Base-by-base conservation (phyloP, 2,329 filamentous ascomycete species). In the Fusarium sambucinum region DNA sequence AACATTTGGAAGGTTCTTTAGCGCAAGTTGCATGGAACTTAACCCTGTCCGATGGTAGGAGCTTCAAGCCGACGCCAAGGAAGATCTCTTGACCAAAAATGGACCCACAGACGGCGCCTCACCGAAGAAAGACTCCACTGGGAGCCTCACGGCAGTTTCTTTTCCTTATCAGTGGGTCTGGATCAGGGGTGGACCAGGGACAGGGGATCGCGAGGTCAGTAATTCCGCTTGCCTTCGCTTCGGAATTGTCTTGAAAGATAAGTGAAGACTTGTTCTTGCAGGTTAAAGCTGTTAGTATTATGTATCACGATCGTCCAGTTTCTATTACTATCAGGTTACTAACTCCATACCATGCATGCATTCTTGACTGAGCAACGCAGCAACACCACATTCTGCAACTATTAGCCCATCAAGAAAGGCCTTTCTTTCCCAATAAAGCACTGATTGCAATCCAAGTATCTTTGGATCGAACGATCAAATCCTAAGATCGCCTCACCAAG, bases 131-230 rank as follows among this genome's bases (percentile, higher is more conserved):
- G 21, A 25, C 45, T 27, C 51, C 62, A 42, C 60, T 44, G 44
- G 38, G 60, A 63, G 60, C 50, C 60, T 63, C 60, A 21, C 45
- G 14, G 60, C 40, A 42, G 21, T 42, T 42, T 38, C 3, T 10
- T 58, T 17, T 33, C 21, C 46, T 62, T 63, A 58, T 58, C 51
- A 48, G 60, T 63, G 60, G 60, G 45, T 46, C 60, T n/a, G 25
- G 30, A 38, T 38, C 35, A 38, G n/a, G 32, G 59, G 59, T 19
- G n/a, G n/a, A n/a, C 17, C 37, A 19, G 45, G 42, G 13, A 10
- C 42, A 45, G 14, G 42, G 42, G n/a, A 30, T 16, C n/a, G 27
- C 32, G n/a, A 32, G n/a, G 11, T 13, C 19, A 21, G 19, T 29
- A 51, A 40, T 51, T 40, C 47, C 47, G 33, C 42, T 45, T 45